Base-by-base conservation (phyloP, 345 rosid genomes). In the Cardiospermum halicacabum region DNA sequence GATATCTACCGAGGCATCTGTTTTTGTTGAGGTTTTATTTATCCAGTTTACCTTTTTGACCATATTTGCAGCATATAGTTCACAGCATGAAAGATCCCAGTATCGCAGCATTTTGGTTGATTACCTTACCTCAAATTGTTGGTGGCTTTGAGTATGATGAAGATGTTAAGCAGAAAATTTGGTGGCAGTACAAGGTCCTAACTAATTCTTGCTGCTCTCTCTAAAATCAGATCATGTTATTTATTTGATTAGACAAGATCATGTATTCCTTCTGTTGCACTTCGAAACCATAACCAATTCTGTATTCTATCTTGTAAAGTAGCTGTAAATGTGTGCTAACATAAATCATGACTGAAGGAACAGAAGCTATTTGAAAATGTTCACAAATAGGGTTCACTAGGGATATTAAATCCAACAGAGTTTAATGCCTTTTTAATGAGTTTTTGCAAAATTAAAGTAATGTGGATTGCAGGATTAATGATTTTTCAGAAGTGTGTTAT, bases 61-160 rank as follows among this genome's bases (percentile, higher is more conserved):
- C 26, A 45, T 61, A 56, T 78, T 82, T 74, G 39, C 91, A 92
- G 96, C 96, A 92, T 76, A 89, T 92, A 51, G 83, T 88, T 64
- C 89, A 92, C 78, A 87, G 95, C 85, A 89, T 92, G 98, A 87
- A 81, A 67, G 96, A 92, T 70, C 96, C 98, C 55, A 87, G 91
- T 79, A 92, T 92, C 58, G 98, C 96, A 75, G 88, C 91, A 47
- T 92, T 92, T 82, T 92, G 96, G 96, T 77, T 92, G 81, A 77
- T 92, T 71, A 82, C 96, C 69, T 70, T 87, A 57, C 98, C 98
- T 66, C 96, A 87, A 68, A 67, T 89, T 58, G 72, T 89, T 65
- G 98, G 98, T 68, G 89, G 96, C 36, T 82, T 89, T 66, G 82
- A 87, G 18, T 83, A 81, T 60, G 98, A 92, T 77, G 96, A 86